phyloP scores from a whole-genome alignment of 148 eudicot species.

The Rhododendron simsii region DNA sequence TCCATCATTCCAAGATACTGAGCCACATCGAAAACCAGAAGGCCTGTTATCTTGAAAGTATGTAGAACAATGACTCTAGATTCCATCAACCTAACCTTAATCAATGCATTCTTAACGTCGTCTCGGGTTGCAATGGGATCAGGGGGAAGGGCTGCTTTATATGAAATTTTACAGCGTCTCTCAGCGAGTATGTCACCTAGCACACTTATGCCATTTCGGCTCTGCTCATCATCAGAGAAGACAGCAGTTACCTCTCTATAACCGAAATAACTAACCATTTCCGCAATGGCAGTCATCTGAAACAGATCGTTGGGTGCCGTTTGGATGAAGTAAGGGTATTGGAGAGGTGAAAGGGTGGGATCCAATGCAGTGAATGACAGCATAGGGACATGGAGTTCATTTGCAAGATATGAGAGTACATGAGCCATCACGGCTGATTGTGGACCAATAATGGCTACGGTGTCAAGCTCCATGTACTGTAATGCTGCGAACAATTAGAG shows the following conservation, averaged over 20 bases:
- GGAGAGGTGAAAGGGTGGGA: constrained; percentile 44
- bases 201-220: constrained; percentile 31
- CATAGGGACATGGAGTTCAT: constrained; percentile 50
- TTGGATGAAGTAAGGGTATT: constrained; percentile 51
- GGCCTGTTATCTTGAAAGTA: constrained; percentile 34
- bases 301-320: constrained; percentile 44
- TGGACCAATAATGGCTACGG: constrained; percentile 51
- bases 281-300: constrained; percentile 50
- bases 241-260: constrained; percentile 38
- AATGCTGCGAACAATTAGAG: constrained; percentile 23
- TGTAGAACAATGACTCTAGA: constrained; percentile 48
- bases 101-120: constrained; percentile 17
- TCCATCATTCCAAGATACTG: constrained; percentile 60
- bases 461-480: constrained; percentile 39
- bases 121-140: constrained; percentile 12
- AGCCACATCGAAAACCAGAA: constrained; percentile 48
- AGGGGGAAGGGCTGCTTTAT: constrained; percentile 39
- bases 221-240: constrained; percentile 39
- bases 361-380: constrained; percentile 49
- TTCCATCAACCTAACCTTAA: constrained; percentile 33
- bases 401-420: constrained; percentile 42
- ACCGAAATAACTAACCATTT: constrained; percentile 31
- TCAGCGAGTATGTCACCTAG: constrained; percentile 40
- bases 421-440: constrained; percentile 41
- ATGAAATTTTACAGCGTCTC: constrained; percentile 40